phyloP scores from a whole-genome alignment of 306 rosid species.

The Sphenostylis stenocarpa region DNA sequence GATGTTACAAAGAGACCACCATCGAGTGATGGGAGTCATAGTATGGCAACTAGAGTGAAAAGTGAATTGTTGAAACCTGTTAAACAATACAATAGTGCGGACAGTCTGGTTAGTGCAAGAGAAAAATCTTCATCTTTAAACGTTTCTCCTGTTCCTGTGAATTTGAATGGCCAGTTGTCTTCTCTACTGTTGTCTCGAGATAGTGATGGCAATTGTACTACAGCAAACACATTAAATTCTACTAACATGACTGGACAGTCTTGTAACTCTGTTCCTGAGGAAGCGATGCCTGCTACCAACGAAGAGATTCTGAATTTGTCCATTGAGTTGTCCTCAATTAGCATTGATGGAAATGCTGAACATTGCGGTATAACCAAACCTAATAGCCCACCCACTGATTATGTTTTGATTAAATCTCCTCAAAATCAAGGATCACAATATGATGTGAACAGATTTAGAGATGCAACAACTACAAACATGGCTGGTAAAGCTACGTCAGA shows the following conservation, averaged over 20 bases:
- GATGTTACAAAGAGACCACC: slow-evolving; percentile 55
- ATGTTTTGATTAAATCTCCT: slow-evolving; percentile 44
- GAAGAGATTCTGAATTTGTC: slow-evolving; percentile 61
- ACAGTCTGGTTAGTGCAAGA: slow-evolving; percentile 41
- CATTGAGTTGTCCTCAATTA: slow-evolving; percentile 55
- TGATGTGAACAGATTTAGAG: slow-evolving; percentile 52
- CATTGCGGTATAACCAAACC: slow-evolving; percentile 43
- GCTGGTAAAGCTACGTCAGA: slow-evolving; percentile 41
- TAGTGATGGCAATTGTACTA: slow-evolving; percentile 50
- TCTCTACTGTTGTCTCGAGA: slow-evolving; percentile 48
- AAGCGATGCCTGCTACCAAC: slow-evolving; percentile 47
- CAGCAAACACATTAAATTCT: slow-evolving; percentile 43
- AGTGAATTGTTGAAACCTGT: slow-evolving; percentile 50
- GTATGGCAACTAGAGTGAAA: slow-evolving; percentile 43
- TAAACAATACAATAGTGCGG: slow-evolving; percentile 54
- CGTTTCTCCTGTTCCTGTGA: slow-evolving; percentile 43
- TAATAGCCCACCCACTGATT: slow-evolving; percentile 46
- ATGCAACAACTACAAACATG: slow-evolving; percentile 28
- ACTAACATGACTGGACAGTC: slow-evolving; percentile 49
- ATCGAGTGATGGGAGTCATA: slow-evolving; percentile 50
- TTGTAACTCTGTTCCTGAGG: slow-evolving; percentile 55
- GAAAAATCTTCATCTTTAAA: slow-evolving; percentile 51
- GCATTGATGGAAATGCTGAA: slow-evolving; percentile 48
- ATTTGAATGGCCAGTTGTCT: slow-evolving; percentile 47
- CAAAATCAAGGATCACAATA: slow-evolving; percentile 43